These are phyloP conservation scores for Paramecium sonneborni DNA, from an alignment of 73 alveolate genomes.

Conservation along the genomic window DNA sequence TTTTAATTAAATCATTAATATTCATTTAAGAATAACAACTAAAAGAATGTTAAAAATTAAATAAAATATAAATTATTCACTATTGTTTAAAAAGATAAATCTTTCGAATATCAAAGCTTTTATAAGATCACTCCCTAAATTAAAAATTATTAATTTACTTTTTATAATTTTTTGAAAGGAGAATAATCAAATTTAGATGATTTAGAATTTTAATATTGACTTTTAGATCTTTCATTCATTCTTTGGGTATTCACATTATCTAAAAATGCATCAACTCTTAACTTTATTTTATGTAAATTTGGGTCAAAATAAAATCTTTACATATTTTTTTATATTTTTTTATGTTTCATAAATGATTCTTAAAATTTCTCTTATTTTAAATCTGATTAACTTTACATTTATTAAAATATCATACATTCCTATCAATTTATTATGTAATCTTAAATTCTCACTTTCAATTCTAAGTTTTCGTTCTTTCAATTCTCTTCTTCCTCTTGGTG, in stretches of 20 bases:
- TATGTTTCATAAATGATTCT: conserved; percentile 26
- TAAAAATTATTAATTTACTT: not conserved
- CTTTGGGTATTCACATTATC: not conserved
- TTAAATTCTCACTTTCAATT: not conserved
- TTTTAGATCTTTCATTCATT: not conserved
- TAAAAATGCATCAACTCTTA: not conserved
- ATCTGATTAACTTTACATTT: not conserved
- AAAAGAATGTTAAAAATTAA: not conserved
- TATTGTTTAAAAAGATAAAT: not conserved
- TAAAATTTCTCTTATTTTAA: not conserved
- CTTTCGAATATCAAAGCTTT: not conserved
- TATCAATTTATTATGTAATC: not conserved
- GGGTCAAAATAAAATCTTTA: not conserved
- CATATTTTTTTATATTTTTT: not conserved
- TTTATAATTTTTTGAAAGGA: not conserved
- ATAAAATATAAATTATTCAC: not conserved
- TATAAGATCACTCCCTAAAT: not conserved
- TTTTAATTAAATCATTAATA: not conserved
- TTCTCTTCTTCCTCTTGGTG: conserved; percentile 20
- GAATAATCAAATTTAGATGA: not conserved
- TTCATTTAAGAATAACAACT: not conserved
- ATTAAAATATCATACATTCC: not conserved
- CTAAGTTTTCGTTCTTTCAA: not conserved
- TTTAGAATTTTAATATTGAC: not conserved
- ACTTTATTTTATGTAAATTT: not conserved